A percentile compares a stretch with the other conserved stretches of the same genome.
Evolutionary conservation across 225 moss, liverwort and hornwort genomes (phyloP).

Genomic region (Anthoceros angustus): DNA sequence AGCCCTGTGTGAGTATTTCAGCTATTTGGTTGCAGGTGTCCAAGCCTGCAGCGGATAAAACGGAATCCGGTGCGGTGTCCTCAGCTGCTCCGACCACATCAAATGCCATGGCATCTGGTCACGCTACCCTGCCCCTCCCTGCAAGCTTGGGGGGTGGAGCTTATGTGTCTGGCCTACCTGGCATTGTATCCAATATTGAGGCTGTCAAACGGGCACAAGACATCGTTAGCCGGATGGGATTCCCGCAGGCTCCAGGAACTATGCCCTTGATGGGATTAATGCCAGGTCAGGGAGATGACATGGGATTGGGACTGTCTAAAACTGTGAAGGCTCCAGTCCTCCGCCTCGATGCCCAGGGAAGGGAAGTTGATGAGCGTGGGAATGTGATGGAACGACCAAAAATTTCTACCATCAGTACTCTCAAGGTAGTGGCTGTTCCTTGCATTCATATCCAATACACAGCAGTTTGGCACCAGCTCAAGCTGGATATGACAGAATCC

Average conservation of each 20-base stretch:
- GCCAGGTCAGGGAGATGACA: conserved; percentile 69
- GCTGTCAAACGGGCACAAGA: conserved; percentile 96
- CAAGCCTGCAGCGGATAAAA: not conserved
- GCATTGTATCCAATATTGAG: conserved; percentile 70
- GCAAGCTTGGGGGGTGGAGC: conserved; percentile 31
- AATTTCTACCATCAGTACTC: conserved; percentile 78
- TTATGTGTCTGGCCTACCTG: conserved; percentile 42
- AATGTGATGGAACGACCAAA: conserved; percentile 79
- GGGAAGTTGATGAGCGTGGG: conserved; percentile 92
- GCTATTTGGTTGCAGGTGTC: not conserved
- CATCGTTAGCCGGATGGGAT: conserved; percentile 78
- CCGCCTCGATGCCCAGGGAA: conserved; percentile 77
- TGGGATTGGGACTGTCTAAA: conserved; percentile 43
- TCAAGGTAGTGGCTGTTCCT: conserved; percentile 41
- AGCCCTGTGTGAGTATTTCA: not conserved
- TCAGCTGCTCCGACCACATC: conserved; percentile 12
- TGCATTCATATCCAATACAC: not conserved
- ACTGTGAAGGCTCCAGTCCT: conserved; percentile 94
- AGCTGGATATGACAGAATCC: not conserved
- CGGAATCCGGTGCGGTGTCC: conserved; percentile 15
- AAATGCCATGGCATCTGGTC: conserved; percentile 10
- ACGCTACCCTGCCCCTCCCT: conserved; percentile 22
- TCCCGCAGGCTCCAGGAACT: conserved; percentile 69
- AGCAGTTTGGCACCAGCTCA: not conserved
- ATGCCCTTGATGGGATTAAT: conserved; percentile 78